phyloP scores from a whole-genome alignment of 164 flowering plant species.

The Houttuynia cordata region DNA sequence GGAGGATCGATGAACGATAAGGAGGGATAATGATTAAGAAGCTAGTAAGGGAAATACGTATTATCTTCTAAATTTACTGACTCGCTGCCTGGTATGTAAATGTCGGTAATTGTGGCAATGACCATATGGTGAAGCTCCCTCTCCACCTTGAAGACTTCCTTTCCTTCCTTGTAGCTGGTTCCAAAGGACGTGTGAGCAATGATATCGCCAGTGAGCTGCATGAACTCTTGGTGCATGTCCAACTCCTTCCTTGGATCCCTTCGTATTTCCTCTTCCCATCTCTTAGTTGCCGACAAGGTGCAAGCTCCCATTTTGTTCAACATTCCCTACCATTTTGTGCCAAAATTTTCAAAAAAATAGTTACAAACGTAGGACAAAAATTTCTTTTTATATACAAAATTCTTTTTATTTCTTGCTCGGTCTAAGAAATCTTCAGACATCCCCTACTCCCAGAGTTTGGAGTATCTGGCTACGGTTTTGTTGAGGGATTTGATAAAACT shows the following conservation, averaged over 20 bases:
- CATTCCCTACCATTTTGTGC: constrained; percentile 10
- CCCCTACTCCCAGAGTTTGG: no score
- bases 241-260: constrained; percentile 8
- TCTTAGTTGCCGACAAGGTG: constrained; percentile 8
- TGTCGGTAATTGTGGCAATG: constrained; percentile 4
- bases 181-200: constrained; percentile 29
- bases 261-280: constrained; percentile 13
- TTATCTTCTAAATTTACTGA: no score
- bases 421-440: no score
- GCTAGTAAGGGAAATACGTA: no score
- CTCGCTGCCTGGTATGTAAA: constrained; percentile 21
- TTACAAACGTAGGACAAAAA: no score
- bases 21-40: neutral
- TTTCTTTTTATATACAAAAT: no score
- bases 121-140: constrained; percentile 13
- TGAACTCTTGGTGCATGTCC: constrained; percentile 15
- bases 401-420: no score
- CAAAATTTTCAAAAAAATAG: no score
- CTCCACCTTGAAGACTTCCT: constrained; percentile 18
- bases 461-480: no score
- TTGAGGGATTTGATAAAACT: no score
- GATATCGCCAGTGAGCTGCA: constrained; percentile 19
- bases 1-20: no score
- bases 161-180: constrained; percentile 19
- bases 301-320: constrained; percentile 17